Conservation (phyloP, 2,329 filamentous ascomycete species). For the Pseudogymnoascus verrucosus region DNA sequence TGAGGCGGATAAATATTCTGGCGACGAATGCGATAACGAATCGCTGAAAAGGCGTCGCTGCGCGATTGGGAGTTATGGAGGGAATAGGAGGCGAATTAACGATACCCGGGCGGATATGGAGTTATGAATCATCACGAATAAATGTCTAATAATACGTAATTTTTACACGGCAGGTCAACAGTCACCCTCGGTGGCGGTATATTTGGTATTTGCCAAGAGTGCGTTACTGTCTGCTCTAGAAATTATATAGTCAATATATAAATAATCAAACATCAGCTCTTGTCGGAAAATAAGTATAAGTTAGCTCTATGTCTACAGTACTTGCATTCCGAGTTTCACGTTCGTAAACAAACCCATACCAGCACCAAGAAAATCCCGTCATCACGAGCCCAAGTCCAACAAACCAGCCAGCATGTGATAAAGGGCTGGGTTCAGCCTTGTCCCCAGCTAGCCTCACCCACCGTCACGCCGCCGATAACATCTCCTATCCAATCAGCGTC, state of each 20-base stretch:
- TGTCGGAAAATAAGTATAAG: not conserved
- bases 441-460: not conserved
- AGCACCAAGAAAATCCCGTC: not conserved
- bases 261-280: not conserved
- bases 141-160: conserved; percentile 1
- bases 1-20: conserved; percentile 60
- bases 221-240: not conserved
- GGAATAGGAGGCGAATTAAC: not conserved
- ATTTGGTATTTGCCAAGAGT: not conserved
- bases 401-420: not conserved
- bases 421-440: not conserved
- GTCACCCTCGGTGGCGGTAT: not conserved
- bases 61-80: not conserved
- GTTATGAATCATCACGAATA: not conserved
- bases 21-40: conserved; percentile 49
- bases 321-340: not conserved
- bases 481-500: not conserved
- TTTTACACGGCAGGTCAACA: not conserved
- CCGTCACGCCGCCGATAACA: not conserved
- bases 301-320: not conserved
- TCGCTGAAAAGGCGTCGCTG: not conserved
- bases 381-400: not conserved
- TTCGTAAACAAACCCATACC: not conserved
- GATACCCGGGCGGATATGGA: conserved; percentile 7
- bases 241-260: not conserved